phyloP scores from a whole-genome alignment of 2,329 filamentous ascomycete species.

The Ceratocystis cacaofunesta region DNA sequence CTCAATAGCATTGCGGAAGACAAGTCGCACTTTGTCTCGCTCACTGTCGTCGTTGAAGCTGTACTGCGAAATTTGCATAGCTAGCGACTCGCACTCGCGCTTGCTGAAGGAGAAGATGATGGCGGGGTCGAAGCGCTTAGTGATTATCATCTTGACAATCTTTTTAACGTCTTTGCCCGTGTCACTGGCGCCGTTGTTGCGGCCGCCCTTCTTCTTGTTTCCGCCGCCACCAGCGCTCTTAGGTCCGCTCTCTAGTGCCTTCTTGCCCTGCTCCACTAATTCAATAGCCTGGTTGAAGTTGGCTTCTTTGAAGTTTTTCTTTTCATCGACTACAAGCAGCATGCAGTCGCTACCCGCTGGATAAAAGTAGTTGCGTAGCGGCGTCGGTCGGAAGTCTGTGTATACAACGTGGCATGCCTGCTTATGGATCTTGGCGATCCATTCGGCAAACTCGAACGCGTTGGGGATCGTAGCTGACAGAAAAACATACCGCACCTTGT shows the following conservation, averaged over 20 bases:
- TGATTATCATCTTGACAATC: constrained; percentile 97
- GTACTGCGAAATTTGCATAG: constrained; percentile 70
- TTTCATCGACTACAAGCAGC: constrained; percentile 88
- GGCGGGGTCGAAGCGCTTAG: constrained; percentile 91
- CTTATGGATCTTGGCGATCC: constrained; percentile 95
- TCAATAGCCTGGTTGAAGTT: constrained; percentile 97
- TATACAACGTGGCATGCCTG: constrained; percentile 98
- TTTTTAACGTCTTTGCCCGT: constrained; percentile 77
- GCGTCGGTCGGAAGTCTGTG: constrained; percentile 93
- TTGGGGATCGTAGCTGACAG: constrained; percentile 96
- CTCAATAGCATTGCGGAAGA: constrained; percentile 86
- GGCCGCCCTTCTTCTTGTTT: constrained; percentile 72
- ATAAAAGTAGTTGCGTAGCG: constrained; percentile 95
- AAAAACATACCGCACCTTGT: constrained; percentile 98
- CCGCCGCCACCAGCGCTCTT: constrained; percentile 39
- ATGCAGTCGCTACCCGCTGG: constrained; percentile 86
- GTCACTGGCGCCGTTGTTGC: constrained; percentile 60
- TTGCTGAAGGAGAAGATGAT: constrained; percentile 99
- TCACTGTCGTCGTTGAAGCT: constrained; percentile 95
- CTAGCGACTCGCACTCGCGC: constrained; percentile 82
- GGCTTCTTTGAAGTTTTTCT: constrained; percentile 86
- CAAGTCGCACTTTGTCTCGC: constrained; percentile 83
- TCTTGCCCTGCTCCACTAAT: constrained; percentile 73
- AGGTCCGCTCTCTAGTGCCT: constrained; percentile 64
- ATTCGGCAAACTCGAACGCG: constrained; percentile 97